Evolutionary conservation across 2,329 filamentous ascomycete genomes (phyloP).

Genomic region (Verticillium longisporum): DNA sequence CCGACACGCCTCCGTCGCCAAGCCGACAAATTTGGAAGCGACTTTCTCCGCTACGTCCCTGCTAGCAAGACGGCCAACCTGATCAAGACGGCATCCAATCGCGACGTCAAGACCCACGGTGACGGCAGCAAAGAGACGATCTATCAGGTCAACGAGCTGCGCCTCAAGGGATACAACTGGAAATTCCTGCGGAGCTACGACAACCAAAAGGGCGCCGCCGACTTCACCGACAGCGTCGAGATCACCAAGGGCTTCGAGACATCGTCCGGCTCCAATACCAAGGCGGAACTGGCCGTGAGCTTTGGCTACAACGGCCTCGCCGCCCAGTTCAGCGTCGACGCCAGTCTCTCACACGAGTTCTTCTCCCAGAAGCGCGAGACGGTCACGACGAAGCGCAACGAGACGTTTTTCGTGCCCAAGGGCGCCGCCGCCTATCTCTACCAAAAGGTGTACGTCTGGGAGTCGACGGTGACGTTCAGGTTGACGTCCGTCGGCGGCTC

Average conservation of each 20-base stretch:
- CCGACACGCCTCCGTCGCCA: background rate
- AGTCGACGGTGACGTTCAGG: background rate
- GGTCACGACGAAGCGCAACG: background rate
- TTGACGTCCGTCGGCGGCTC: background rate
- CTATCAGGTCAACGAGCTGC: background rate
- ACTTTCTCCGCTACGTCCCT: background rate
- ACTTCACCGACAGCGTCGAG: background rate
- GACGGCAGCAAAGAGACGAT: background rate
- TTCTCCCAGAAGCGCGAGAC: background rate
- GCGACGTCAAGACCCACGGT: background rate
- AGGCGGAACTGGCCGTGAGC: background rate
- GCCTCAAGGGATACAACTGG: background rate
- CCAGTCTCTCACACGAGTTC: background rate
- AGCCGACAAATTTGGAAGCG: background rate
- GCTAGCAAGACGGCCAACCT: background rate
- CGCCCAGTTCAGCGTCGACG: background rate
- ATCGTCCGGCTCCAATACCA: background rate
- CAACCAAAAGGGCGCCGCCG: background rate
- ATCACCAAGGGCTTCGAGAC: background rate
- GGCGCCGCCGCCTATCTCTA: background rate
- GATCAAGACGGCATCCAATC: background rate
- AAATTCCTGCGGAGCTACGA: background rate
- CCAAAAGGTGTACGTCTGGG: background rate
- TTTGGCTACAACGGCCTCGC: background rate
- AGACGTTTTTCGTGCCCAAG: background rate